Conservation (phyloP, 140 eudicot species). For the Ambrosia hybrid region DNA sequence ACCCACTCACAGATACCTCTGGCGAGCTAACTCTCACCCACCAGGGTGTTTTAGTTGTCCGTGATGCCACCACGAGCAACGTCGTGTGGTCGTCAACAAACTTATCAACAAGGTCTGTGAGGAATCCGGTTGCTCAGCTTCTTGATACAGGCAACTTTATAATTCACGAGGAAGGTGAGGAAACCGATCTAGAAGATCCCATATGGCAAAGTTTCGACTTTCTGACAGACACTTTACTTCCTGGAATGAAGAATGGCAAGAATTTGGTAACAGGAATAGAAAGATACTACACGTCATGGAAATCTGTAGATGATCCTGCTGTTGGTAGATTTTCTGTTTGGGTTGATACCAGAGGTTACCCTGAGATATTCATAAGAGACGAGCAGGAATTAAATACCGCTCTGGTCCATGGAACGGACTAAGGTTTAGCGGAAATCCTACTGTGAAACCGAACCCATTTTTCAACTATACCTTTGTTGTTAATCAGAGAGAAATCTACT, state of each 20-base stretch:
- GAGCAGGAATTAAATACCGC: neutral
- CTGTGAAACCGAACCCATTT: neutral
- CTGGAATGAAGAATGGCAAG: constrained; percentile 41
- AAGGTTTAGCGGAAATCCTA: neutral
- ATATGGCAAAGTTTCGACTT: no score
- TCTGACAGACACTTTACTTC: constrained; percentile 9
- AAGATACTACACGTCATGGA: constrained; percentile 27
- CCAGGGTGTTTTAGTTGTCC: constrained; percentile 24
- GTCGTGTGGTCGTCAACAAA: constrained; percentile 33
- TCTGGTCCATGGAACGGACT: constrained; percentile 24
- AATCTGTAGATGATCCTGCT: constrained; percentile 32
- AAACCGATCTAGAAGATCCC: no score
- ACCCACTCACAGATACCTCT: no score
- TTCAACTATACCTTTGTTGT: no score
- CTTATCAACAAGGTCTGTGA: neutral
- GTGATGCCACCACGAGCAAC: neutral
- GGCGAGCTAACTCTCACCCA: constrained; percentile 12
- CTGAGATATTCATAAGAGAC: constrained; percentile 2
- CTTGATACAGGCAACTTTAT: no score
- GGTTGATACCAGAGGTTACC: constrained; percentile 27
- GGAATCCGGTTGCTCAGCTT: constrained; percentile 18
- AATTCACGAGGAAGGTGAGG: no score
- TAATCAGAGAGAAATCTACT: no score
- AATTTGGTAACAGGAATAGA: constrained; percentile 19
- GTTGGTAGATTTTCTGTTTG: constrained; percentile 1